Percentiles rank a stretch among this genome's conserved stretches.
Conservation (phyloP, 2,329 filamentous ascomycete species). For the Penicillium sp. region DNA sequence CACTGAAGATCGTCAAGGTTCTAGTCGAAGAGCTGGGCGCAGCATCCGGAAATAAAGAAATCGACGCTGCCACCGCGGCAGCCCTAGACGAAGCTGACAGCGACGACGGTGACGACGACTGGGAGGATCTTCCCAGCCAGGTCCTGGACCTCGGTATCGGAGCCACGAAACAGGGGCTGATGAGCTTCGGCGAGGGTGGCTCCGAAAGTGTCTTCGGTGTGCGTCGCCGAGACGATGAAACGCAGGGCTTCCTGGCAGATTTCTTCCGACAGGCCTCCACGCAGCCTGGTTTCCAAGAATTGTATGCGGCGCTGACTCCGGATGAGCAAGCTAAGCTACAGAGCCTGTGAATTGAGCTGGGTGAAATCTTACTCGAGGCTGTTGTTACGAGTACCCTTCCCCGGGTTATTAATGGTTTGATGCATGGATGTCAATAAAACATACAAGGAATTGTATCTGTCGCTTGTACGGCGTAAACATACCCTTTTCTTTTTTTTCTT, state of each 20-base stretch:
- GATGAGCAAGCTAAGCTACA: constrained; percentile 50
- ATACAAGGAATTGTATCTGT: not conserved
- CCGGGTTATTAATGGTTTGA: constrained; percentile 3
- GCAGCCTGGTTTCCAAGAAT: constrained; percentile 56
- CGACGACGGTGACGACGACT: constrained; percentile 74
- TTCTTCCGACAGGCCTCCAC: constrained; percentile 67
- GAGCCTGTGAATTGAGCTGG: constrained; percentile 26
- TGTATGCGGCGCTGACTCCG: constrained; percentile 55
- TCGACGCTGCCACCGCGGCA: constrained; percentile 58
- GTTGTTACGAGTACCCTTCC: not conserved
- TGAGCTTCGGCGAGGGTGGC: constrained; percentile 65
- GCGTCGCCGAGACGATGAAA: constrained; percentile 83
- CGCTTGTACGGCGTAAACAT: not conserved
- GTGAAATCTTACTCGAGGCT: not conserved
- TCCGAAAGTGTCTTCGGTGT: constrained; percentile 49
- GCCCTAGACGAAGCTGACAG: constrained; percentile 62
- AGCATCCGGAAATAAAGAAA: constrained; percentile 61
- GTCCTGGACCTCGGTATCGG: constrained; percentile 73
- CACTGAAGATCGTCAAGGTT: constrained; percentile 94
- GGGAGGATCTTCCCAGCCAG: constrained; percentile 83
- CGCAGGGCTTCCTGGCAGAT: constrained; percentile 75
- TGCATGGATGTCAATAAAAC: constrained; percentile 6
- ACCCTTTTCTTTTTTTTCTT: not conserved
- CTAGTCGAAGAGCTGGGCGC: constrained; percentile 88
- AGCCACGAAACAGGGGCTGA: constrained; percentile 70